Evolutionary conservation across 805 yeast genomes (phyloP).

Genomic region (Myxozyma vanderwaltii): DNA sequence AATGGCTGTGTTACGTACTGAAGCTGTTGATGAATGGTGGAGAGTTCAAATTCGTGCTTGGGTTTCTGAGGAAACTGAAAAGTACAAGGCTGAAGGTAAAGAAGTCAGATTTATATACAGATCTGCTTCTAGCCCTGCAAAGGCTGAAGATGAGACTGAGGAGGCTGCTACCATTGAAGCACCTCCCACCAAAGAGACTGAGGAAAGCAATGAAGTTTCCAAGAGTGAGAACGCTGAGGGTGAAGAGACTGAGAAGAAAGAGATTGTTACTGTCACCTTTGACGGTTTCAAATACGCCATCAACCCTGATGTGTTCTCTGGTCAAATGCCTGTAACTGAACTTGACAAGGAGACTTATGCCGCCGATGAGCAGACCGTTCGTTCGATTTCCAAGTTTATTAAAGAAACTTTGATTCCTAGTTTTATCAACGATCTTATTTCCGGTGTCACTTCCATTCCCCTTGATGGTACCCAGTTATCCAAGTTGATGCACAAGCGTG

Average conservation of each 20-base stretch:
- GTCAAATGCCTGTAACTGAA: slow-evolving; percentile 43
- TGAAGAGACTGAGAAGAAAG: slow-evolving; percentile 27
- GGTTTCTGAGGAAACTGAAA: slow-evolving; percentile 54
- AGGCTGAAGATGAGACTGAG: slow-evolving; percentile 10
- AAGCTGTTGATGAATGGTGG: slow-evolving; percentile 93
- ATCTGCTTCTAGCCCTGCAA: neutral
- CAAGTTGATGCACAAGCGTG: slow-evolving; percentile 68
- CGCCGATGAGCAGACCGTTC: slow-evolving; percentile 64
- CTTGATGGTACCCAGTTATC: slow-evolving; percentile 80
- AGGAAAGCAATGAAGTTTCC: slow-evolving; percentile 32
- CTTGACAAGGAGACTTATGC: slow-evolving; percentile 45
- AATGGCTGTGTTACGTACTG: slow-evolving; percentile 76
- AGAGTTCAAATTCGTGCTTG: slow-evolving; percentile 60
- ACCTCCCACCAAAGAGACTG: slow-evolving; percentile 8
- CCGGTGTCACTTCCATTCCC: slow-evolving; percentile 59
- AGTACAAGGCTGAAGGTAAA: slow-evolving; percentile 47
- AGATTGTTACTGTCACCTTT: slow-evolving; percentile 18
- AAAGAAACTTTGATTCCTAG: slow-evolving; percentile 61
- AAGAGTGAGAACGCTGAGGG: slow-evolving; percentile 16
- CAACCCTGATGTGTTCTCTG: slow-evolving; percentile 77
- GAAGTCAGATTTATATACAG: slow-evolving; percentile 33
- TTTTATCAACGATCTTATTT: slow-evolving; percentile 57
- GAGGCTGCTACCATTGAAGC: slow-evolving; percentile 31
- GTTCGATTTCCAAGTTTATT: slow-evolving; percentile 69
- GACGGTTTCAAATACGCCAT: slow-evolving; percentile 50